These are phyloP conservation scores for Astrocystis sublimbata DNA, from an alignment of 495 filamentous ascomycete genomes.

Conservation along the genomic window DNA sequence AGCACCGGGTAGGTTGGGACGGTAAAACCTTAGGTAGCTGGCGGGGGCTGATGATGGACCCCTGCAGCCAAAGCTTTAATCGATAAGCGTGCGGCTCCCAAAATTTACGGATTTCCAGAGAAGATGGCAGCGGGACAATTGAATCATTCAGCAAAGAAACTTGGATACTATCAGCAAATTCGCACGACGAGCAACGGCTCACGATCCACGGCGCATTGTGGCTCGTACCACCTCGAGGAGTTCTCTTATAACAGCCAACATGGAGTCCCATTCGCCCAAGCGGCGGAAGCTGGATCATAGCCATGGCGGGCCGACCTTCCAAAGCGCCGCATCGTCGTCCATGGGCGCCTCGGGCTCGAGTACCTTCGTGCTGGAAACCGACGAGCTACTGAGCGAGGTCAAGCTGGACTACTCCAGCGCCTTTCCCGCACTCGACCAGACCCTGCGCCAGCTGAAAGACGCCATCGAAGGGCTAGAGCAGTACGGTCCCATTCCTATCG, in stretches of 20 bases:
- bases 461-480: constrained; percentile 69
- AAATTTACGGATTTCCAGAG: too few species aligned
- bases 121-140: constrained; percentile 19
- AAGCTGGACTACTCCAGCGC: constrained; percentile 67
- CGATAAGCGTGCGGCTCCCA: too few species aligned
- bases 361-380: constrained; percentile 83
- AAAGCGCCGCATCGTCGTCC: constrained; percentile 26
- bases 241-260: constrained; percentile 19
- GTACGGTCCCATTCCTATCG: constrained; percentile 55
- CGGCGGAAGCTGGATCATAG: constrained; percentile 50
- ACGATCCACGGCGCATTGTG: neutral
- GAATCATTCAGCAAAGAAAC: neutral
- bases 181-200: neutral
- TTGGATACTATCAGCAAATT: neutral
- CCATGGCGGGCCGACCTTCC: constrained; percentile 29
- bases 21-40: too few species aligned
- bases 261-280: constrained; percentile 49
- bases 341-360: constrained; percentile 48
- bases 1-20: too few species aligned
- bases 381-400: constrained; percentile 74
- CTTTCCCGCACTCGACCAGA: constrained; percentile 63
- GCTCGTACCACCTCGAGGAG: too few species aligned
- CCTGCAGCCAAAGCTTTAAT: too few species aligned
- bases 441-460: constrained; percentile 69
- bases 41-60: too few species aligned